phyloP scores from a whole-genome alignment of 2,329 filamentous ascomycete species.

The Ilyonectria sp. region DNA sequence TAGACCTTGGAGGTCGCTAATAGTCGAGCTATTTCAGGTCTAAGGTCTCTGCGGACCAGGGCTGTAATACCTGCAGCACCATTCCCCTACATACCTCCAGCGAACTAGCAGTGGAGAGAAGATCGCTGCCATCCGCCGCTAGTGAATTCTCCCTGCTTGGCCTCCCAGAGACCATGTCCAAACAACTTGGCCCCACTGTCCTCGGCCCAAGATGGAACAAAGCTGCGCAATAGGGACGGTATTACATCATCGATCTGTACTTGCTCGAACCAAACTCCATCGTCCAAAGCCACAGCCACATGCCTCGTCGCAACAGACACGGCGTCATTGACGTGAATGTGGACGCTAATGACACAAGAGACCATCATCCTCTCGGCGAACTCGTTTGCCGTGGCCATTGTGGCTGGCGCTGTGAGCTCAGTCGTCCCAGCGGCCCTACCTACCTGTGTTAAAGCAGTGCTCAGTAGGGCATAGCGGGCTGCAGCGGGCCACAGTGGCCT shows the following conservation, averaged over 20 bases:
- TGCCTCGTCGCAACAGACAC: neutral
- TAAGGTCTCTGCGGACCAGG: too few species aligned
- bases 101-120: slow-evolving; percentile 11
- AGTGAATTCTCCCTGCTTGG: slow-evolving; percentile 22
- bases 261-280: neutral
- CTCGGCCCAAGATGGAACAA: slow-evolving; percentile 22
- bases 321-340: slow-evolving; percentile 1
- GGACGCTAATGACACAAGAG: neutral
- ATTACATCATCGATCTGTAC: slow-evolving; percentile 47
- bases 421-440: neutral
- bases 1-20: too few species aligned
- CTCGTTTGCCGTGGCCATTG: neutral
- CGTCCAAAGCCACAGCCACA: neutral
- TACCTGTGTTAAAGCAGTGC: neutral
- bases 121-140: slow-evolving; percentile 36
- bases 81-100: neutral
- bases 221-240: slow-evolving; percentile 30
- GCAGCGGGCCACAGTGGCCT: neutral
- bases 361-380: neutral
- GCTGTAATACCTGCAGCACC: neutral
- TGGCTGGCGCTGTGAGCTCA: neutral
- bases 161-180: slow-evolving; percentile 1
- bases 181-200: slow-evolving; percentile 22
- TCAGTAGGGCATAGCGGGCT: slow-evolving; percentile 4
- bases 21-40: too few species aligned